Evolutionary conservation across 169 alveolate species (phyloP).

Genomic region (Eimeria nieschulzi): DNA sequence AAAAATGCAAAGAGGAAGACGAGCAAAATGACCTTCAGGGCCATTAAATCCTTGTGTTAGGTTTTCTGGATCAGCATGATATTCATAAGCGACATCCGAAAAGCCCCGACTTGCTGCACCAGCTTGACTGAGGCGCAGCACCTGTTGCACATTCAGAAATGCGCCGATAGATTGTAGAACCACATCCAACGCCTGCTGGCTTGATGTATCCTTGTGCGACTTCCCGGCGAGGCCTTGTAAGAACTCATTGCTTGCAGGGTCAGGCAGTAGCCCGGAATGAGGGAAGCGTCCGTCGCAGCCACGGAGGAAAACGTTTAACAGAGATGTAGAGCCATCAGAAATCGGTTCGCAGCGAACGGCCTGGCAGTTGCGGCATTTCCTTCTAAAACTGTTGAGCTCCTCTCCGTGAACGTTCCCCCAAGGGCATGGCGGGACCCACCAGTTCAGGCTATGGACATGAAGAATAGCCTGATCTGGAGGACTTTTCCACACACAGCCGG

Average conservation of each 20-base stretch:
- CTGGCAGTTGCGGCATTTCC: slow-evolving; percentile 19
- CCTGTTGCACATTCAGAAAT: slow-evolving; percentile 33
- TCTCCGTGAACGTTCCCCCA: background rate
- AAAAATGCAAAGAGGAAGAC: slow-evolving; percentile 11
- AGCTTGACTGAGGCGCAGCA: slow-evolving; percentile 24
- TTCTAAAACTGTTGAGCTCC: background rate
- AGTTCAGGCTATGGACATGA: slow-evolving; percentile 52
- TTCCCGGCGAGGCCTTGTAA: background rate
- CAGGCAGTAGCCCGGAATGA: slow-evolving; percentile 18
- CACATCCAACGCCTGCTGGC: background rate
- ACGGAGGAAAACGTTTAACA: background rate
- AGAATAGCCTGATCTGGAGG: background rate
- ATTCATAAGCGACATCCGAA: slow-evolving; percentile 3
- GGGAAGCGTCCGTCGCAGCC: slow-evolving; percentile 44
- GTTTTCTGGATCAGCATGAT: background rate
- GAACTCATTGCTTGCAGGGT: background rate
- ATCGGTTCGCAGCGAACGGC: slow-evolving; percentile 38
- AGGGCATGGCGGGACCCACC: slow-evolving; percentile 56
- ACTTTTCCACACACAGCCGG: background rate
- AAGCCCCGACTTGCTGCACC: slow-evolving; percentile 50
- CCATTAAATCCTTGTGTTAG: too few relatives aligned
- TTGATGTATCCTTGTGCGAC: background rate
- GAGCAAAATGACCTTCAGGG: too few relatives aligned
- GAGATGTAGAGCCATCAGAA: background rate
- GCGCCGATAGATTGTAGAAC: slow-evolving; percentile 46